phyloP scores from a whole-genome alignment of 768 basidiomycete species.

The Grammothele lineata region DNA sequence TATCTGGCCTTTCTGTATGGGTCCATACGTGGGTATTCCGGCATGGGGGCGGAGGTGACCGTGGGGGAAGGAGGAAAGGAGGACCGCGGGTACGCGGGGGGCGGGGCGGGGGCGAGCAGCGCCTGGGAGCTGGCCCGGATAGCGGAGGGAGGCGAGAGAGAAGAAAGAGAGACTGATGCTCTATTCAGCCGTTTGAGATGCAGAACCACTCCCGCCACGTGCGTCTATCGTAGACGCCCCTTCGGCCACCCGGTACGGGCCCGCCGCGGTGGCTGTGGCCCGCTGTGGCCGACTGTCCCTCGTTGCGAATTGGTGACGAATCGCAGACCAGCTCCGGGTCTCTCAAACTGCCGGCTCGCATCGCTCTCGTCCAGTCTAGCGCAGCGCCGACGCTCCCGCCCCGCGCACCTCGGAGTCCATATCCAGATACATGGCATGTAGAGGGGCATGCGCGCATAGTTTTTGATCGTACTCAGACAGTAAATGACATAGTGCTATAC shows the following conservation, averaged over 20 bases:
- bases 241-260: constrained; percentile 13
- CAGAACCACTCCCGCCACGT: constrained; percentile 20
- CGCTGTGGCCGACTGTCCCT: constrained; percentile 3
- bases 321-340: not conserved
- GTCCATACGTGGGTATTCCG: constrained; percentile 57
- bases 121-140: constrained; percentile 29
- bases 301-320: too few relatives aligned
- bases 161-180: constrained; percentile 11
- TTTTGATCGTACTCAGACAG: constrained; percentile 30
- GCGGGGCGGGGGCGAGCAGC: constrained; percentile 29
- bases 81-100: constrained; percentile 46
- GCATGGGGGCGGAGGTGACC: constrained; percentile 36
- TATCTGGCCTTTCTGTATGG: constrained; percentile 65
- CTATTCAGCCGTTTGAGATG: constrained; percentile 15
- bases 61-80: constrained; percentile 19
- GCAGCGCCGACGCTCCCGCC: not conserved
- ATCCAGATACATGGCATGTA: constrained; percentile 11
- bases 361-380: not conserved
- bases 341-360: not conserved
- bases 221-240: constrained; percentile 17
- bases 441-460: constrained; percentile 32
- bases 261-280: not conserved
- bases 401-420: constrained; percentile 2
- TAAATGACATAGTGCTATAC: constrained; percentile 30
- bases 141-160: constrained; percentile 28